phyloP scores from a whole-genome alignment of 441 rosid genomes.

The Gossypium lobatum region DNA sequence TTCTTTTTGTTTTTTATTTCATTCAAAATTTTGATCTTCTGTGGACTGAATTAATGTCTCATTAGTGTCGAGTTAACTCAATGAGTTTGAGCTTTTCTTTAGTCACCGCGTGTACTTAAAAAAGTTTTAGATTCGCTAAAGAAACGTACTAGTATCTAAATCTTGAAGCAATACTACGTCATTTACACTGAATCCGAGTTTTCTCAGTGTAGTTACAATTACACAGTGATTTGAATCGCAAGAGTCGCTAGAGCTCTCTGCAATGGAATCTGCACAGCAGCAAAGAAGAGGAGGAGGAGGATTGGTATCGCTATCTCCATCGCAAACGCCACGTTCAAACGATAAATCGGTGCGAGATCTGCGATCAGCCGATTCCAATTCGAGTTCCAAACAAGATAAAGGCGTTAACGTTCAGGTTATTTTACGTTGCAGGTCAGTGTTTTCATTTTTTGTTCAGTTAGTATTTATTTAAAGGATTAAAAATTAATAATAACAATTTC shows the following conservation, averaged over 20 bases:
- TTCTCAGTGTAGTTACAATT: slow-evolving; percentile 17
- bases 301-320: slow-evolving; percentile 63
- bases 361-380: slow-evolving; percentile 67
- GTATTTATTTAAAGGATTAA: background rate
- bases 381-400: slow-evolving; percentile 56
- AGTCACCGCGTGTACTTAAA: background rate
- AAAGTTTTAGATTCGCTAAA: slow-evolving; percentile 4
- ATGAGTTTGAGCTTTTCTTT: background rate
- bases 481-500: background rate
- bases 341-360: slow-evolving; percentile 81
- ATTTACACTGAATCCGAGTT: slow-evolving; percentile 17
- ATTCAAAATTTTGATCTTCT: background rate
- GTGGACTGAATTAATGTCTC: background rate
- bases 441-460: background rate
- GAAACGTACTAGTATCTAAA: background rate
- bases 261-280: slow-evolving; percentile 61
- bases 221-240: background rate
- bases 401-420: slow-evolving; percentile 96
- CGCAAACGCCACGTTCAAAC: slow-evolving; percentile 84
- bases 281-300: slow-evolving; percentile 69
- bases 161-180: background rate
- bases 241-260: slow-evolving; percentile 21
- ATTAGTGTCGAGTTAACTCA: background rate
- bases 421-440: slow-evolving; percentile 84
- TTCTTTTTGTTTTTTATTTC: background rate